phyloP scores from a whole-genome alignment of 2,329 filamentous ascomycete species.

The Xylaria sp. region DNA sequence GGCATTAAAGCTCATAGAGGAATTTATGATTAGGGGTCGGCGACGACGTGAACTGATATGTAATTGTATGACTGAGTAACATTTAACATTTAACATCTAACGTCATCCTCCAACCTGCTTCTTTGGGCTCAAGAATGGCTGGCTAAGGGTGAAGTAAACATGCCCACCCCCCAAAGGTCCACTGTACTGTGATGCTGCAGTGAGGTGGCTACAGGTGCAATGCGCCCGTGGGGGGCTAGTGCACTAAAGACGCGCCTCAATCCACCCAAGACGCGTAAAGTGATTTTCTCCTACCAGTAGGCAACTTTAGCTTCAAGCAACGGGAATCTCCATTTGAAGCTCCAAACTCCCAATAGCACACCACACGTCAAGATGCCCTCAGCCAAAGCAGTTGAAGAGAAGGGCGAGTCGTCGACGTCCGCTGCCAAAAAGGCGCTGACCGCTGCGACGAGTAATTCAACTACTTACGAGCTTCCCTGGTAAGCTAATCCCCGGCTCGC shows the following conservation, averaged over 20 bases:
- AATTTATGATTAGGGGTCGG: background rate
- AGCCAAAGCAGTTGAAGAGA: slow-evolving; percentile 59
- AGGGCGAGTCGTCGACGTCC: slow-evolving; percentile 70
- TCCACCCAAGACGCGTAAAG: slow-evolving; percentile 48
- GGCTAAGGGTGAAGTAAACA: background rate
- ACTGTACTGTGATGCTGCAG: background rate
- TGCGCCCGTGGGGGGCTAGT: slow-evolving; percentile 22
- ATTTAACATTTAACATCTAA: background rate
- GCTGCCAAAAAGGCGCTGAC: slow-evolving; percentile 67
- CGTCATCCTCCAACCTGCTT: background rate
- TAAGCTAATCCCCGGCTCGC: slow-evolving; percentile 52
- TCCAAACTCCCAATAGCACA: background rate
- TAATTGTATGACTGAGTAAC: no score
- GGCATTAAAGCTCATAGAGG: background rate
- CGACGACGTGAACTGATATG: background rate
- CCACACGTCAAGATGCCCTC: slow-evolving; percentile 56
- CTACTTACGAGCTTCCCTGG: slow-evolving; percentile 83
- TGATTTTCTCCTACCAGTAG: slow-evolving; percentile 37
- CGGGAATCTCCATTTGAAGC: background rate
- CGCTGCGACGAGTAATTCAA: slow-evolving; percentile 60
- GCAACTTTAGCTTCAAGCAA: slow-evolving; percentile 18
- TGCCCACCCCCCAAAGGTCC: background rate
- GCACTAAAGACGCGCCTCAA: slow-evolving; percentile 40
- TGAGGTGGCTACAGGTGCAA: background rate
- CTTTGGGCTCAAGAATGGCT: background rate